Percentiles rank a stretch among this genome's conserved stretches.
phyloP scores from a whole-genome alignment of 164 flowering plant species.

The Macadamia tetraphylla region DNA sequence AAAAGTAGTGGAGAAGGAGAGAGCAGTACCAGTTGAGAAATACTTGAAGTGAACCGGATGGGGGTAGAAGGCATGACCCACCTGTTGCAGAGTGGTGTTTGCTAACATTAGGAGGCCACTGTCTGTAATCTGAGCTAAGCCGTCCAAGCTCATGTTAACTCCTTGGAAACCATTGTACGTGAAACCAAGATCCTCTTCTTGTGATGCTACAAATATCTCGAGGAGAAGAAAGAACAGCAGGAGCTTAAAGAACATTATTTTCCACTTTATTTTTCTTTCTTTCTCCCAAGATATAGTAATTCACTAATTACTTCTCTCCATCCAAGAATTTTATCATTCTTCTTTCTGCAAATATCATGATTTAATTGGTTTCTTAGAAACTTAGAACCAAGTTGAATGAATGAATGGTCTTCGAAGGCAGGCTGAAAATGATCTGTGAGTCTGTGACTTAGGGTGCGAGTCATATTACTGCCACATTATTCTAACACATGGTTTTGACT shows the following conservation, averaged over 20 bases:
- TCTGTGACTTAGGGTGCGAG: too few species aligned
- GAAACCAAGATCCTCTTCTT: conserved; percentile 1
- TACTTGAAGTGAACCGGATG: conserved; percentile 8
- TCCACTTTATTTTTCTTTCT: too few species aligned
- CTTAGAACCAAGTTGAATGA: too few species aligned
- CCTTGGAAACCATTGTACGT: conserved; percentile 18
- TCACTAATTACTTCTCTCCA: too few species aligned
- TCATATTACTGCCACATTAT: too few species aligned
- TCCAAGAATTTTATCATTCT: too few species aligned
- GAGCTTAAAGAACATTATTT: conserved; percentile 6
- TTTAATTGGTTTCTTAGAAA: too few species aligned
- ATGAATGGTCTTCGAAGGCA: too few species aligned
- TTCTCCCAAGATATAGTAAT: too few species aligned
- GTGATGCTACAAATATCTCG: not conserved
- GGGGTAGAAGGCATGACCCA: conserved; percentile 21
- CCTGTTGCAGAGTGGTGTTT: conserved; percentile 6
- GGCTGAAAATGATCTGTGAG: too few species aligned
- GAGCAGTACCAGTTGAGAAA: not conserved
- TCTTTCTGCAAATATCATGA: too few species aligned
- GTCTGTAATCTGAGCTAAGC: conserved; percentile 16
- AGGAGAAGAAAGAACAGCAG: not conserved
- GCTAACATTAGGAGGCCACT: conserved; percentile 19
- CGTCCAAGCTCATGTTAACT: conserved; percentile 20
- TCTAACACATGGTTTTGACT: too few species aligned
- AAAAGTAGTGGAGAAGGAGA: conserved; percentile 11